Evolutionary conservation across 129 eudicot genomes (phyloP).

Genomic region (Solidago caesia): DNA sequence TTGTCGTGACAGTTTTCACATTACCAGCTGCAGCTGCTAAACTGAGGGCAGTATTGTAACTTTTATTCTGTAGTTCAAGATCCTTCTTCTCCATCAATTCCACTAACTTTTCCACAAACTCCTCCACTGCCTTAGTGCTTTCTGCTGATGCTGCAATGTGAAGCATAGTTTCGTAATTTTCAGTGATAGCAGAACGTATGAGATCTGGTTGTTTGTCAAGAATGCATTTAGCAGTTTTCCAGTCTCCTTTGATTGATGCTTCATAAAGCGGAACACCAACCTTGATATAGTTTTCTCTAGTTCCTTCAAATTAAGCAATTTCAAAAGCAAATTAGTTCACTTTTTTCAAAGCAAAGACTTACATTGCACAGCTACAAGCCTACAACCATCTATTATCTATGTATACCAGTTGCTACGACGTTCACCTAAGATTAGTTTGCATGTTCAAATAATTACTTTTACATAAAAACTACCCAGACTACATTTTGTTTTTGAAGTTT

Average conservation of each 20-base stretch:
- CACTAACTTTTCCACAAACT: slow-evolving; percentile 42
- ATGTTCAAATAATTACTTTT: not conserved
- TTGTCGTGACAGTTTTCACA: slow-evolving; percentile 26
- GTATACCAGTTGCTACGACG: no score
- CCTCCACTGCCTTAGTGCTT: slow-evolving; percentile 36
- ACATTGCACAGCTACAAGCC: no score
- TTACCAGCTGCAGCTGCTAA: slow-evolving; percentile 45
- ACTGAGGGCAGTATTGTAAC: slow-evolving; percentile 39
- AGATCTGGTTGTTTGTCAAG: slow-evolving; percentile 27
- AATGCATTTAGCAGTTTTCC: slow-evolving; percentile 35
- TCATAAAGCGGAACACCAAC: slow-evolving; percentile 35
- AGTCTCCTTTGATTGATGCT: slow-evolving; percentile 44
- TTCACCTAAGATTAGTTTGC: not conserved
- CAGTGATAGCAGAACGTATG: slow-evolving; percentile 34
- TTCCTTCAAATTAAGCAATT: slow-evolving; percentile 17
- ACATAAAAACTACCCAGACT: not conserved
- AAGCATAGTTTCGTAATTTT: slow-evolving; percentile 43
- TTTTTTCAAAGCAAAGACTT: no score
- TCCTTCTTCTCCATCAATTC: slow-evolving; percentile 32
- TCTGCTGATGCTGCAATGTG: slow-evolving; percentile 56
- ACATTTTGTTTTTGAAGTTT: not conserved
- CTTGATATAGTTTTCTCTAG: slow-evolving; percentile 23
- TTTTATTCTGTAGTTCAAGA: slow-evolving; percentile 33
- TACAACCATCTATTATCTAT: no score
- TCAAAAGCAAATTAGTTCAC: not conserved